Evolutionary conservation across 306 rosid genomes (phyloP).

Genomic region (Herpetospermum pedunculosum): DNA sequence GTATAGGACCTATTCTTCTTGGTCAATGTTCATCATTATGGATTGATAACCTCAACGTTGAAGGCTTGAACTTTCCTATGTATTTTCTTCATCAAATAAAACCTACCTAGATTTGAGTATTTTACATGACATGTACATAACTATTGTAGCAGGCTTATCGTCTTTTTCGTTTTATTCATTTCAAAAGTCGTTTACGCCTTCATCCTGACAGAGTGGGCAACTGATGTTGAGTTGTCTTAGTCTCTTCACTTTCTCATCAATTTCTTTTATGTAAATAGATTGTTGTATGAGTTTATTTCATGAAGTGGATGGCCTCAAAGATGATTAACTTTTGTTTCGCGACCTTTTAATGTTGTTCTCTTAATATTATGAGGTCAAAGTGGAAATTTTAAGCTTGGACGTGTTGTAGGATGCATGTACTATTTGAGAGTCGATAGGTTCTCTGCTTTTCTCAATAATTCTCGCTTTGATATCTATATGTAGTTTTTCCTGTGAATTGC

Average conservation of each 20-base stretch:
- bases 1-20: background rate
- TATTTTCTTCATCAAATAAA: background rate
- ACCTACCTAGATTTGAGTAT: background rate
- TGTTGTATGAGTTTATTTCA: background rate
- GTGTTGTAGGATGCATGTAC: background rate
- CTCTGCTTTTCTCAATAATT: background rate
- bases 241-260: background rate
- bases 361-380: background rate
- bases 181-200: background rate
- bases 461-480: background rate
- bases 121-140: background rate
- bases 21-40: background rate
- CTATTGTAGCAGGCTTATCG: background rate
- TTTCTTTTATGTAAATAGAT: background rate
- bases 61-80: background rate
- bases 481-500: background rate
- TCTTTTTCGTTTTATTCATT: background rate
- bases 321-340: background rate
- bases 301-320: background rate
- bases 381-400: background rate
- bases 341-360: background rate
- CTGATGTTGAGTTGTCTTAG: background rate
- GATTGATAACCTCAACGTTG: conserved; percentile 1
- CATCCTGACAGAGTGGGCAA: background rate
- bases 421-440: background rate